Evolutionary conservation across 2,329 filamentous ascomycete species (phyloP).

Genomic region (Talaromyces sp.): DNA sequence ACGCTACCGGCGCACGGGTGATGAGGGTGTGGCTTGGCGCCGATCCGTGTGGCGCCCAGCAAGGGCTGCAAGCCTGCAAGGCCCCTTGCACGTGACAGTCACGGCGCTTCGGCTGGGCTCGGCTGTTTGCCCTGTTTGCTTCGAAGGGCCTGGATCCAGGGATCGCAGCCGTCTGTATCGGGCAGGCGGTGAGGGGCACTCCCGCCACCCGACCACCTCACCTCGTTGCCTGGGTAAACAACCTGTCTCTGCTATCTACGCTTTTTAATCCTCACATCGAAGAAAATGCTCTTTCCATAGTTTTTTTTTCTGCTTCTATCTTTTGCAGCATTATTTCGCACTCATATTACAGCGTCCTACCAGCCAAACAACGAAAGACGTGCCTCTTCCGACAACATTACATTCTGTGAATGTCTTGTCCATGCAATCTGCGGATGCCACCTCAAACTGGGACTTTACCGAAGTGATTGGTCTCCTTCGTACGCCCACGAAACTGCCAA

Average conservation of each 20-base stretch:
- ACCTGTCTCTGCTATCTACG: not conserved
- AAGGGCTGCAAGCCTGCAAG: no score
- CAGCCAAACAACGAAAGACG: not conserved
- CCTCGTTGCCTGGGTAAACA: not conserved
- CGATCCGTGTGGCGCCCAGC: not conserved
- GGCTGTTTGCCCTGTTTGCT: not conserved
- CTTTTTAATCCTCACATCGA: not conserved
- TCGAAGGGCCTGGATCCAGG: not conserved
- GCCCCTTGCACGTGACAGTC: not conserved
- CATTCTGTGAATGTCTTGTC: slow-evolving; percentile 11
- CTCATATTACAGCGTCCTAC: not conserved
- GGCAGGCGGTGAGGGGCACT: not conserved
- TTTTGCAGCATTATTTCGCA: not conserved
- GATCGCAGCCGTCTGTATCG: not conserved
- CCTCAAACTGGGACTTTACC: slow-evolving; percentile 42
- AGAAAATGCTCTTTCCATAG: not conserved
- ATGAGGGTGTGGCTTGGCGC: not conserved
- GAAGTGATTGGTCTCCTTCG: slow-evolving; percentile 41
- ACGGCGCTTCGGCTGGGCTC: not conserved
- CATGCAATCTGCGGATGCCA: slow-evolving; percentile 27
- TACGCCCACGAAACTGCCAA: slow-evolving; percentile 23
- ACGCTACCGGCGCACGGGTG: not conserved
- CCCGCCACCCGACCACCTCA: not conserved
- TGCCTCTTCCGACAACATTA: not conserved
- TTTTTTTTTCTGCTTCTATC: not conserved